phyloP scores from a whole-genome alignment of 2,329 filamentous ascomycete genomes.

The Lasiodiplodia hormozganensis region DNA sequence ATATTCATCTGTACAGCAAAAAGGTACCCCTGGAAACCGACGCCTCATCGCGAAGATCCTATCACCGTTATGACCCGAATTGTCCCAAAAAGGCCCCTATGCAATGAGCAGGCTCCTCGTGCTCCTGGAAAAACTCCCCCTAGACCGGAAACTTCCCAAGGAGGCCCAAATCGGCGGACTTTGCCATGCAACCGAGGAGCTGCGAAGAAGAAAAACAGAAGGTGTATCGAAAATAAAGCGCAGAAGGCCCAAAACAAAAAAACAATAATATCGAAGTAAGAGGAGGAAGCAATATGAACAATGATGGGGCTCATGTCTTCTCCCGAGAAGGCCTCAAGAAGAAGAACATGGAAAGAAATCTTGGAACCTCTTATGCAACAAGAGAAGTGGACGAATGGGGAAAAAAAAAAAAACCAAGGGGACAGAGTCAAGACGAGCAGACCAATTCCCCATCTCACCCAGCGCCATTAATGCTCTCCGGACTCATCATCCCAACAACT shows the following conservation, averaged over 20 bases:
- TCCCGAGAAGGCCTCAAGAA: not conserved
- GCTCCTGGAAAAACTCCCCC: not conserved
- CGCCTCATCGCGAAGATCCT: not conserved
- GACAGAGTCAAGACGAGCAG: constrained; percentile 21
- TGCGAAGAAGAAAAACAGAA: not conserved
- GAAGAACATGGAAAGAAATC: constrained; percentile 23
- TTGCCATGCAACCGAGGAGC: constrained; percentile 17
- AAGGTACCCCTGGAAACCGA: not conserved
- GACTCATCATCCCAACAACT: constrained; percentile 79
- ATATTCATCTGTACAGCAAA: not conserved
- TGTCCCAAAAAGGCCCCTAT: constrained; percentile 10
- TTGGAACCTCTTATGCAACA: constrained; percentile 5
- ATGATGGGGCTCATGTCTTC: not conserved
- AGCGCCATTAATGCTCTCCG: constrained; percentile 68
- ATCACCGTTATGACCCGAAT: not conserved
- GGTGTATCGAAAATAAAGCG: not conserved
- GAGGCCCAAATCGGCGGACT: no score
- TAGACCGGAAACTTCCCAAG: no score
- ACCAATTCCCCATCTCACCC: constrained; percentile 28
- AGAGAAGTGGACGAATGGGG: not conserved
- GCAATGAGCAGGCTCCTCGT: not conserved
- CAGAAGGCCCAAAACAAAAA: constrained; percentile 22
- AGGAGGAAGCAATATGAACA: constrained; percentile 11
- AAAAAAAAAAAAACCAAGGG: not conserved
- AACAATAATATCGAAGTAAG: not conserved